These are phyloP conservation scores for Saposhnikovia divaricata DNA, from an alignment of 129 eudicot genomes.

Conservation along the genomic window DNA sequence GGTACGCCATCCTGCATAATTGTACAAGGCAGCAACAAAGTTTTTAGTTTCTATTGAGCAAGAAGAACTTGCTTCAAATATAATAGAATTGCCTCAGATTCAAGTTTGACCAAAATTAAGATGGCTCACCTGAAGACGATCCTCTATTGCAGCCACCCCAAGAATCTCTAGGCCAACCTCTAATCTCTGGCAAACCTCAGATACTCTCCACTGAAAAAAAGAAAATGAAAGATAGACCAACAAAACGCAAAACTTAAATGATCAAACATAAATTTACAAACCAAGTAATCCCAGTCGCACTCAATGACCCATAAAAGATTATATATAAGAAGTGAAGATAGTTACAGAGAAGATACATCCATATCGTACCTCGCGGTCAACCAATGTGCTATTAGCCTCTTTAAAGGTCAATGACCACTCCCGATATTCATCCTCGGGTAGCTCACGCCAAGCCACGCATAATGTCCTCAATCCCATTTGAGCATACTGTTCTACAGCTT, in stretches of 20 bases:
- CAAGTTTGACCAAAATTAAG: neutral
- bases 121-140: slow-evolving; percentile 72
- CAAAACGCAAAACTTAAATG: neutral
- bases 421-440: slow-evolving; percentile 68
- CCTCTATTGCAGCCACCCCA: slow-evolving; percentile 98
- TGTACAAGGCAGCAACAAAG: slow-evolving; percentile 1
- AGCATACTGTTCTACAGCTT: slow-evolving; percentile 92
- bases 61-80: neutral
- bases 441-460: slow-evolving; percentile 93
- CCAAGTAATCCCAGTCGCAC: neutral
- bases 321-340: neutral
- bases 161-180: slow-evolving; percentile 81
- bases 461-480: slow-evolving; percentile 90
- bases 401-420: slow-evolving; percentile 85
- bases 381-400: slow-evolving; percentile 91
- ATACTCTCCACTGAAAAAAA: slow-evolving; percentile 80
- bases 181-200: slow-evolving; percentile 91
- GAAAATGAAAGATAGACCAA: neutral
- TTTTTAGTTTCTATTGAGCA: slow-evolving; percentile 11
- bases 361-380: slow-evolving; percentile 76
- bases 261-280: neutral
- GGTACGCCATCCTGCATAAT: slow-evolving; percentile 84
- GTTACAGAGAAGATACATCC: neutral
- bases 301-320: neutral
- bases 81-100: neutral